Evolutionary conservation across 768 basidiomycete species (phyloP).

Genomic region (Antrodiella citrinella): DNA sequence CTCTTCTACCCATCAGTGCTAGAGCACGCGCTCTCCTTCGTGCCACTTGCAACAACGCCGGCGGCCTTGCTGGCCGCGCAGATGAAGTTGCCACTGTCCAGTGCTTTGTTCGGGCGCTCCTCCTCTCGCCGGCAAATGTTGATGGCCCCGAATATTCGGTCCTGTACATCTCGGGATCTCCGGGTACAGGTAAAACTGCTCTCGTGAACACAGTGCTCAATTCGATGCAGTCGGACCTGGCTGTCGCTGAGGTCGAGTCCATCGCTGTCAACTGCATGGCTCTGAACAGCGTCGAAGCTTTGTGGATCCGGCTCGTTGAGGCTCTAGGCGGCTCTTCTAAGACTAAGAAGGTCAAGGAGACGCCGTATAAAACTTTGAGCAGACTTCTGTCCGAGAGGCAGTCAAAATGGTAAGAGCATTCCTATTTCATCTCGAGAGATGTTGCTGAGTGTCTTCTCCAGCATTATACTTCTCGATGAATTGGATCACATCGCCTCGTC

Average conservation of each 20-base stretch:
- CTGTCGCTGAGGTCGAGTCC: constrained; percentile 39
- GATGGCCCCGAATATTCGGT: constrained; percentile 29
- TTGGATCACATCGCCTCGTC: constrained; percentile 73
- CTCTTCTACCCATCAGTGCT: constrained; percentile 39
- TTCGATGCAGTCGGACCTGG: constrained; percentile 27
- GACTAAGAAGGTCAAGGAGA: constrained; percentile 31
- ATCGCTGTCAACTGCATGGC: constrained; percentile 71
- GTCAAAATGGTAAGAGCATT: constrained; percentile 42
- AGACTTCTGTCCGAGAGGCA: constrained; percentile 32
- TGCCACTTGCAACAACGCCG: constrained; percentile 52
- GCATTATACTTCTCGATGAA: constrained; percentile 79
- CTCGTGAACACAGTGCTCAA: constrained; percentile 61
- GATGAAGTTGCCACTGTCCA: constrained; percentile 27
- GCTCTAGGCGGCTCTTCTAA: constrained; percentile 31
- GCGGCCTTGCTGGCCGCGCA: constrained; percentile 66
- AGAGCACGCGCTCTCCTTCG: constrained; percentile 67
- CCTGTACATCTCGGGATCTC: constrained; percentile 87
- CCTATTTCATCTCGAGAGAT: not conserved
- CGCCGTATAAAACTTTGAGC: constrained; percentile 30
- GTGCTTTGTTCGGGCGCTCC: not conserved
- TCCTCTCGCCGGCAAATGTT: constrained; percentile 25
- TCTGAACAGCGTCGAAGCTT: constrained; percentile 51
- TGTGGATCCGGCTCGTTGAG: constrained; percentile 65
- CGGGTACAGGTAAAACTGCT: constrained; percentile 90
- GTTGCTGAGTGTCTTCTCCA: constrained; percentile 22